Conservation (phyloP, 352 stramenopile species). For the Thraustochytrium sp. region DNA sequence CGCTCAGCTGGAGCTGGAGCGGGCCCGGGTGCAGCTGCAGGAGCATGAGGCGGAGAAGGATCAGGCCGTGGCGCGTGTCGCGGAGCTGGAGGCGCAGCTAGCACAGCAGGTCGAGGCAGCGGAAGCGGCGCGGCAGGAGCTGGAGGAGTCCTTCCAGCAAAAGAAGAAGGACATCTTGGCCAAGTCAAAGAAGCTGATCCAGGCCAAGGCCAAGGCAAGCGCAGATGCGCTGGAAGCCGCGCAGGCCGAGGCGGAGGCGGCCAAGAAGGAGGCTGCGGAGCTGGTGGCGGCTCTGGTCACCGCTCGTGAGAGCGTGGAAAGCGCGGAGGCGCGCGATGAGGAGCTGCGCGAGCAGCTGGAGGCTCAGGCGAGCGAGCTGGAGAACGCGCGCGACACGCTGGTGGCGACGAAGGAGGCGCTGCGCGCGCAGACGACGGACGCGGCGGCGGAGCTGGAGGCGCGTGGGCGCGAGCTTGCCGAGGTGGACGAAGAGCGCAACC, state of each 20-base stretch:
- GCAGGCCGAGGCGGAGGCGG: not conserved
- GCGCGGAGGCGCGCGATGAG: not conserved
- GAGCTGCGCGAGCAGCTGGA: not conserved
- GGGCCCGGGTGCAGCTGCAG: too few relatives aligned
- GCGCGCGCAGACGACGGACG: not conserved
- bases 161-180: slow-evolving; percentile 15
- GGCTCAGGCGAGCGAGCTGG: not conserved
- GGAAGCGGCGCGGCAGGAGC: not conserved
- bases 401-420: not conserved
- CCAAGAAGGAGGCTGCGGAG: not conserved
- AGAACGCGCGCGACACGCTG: not conserved
- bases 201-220: not conserved
- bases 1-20: not conserved
- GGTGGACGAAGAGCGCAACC: not conserved
- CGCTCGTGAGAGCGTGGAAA: not conserved
- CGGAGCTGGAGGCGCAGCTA: too few relatives aligned
- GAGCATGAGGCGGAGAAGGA: not conserved
- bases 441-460: not conserved
- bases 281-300: not conserved
- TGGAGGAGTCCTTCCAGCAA: not conserved
- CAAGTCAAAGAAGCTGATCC: not conserved
- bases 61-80: not conserved
- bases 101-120: too few relatives aligned
- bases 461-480: not conserved
- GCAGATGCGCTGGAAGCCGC: not conserved